phyloP scores from a whole-genome alignment of 2,329 filamentous ascomycete genomes.

The Epichloe sylvatica region DNA sequence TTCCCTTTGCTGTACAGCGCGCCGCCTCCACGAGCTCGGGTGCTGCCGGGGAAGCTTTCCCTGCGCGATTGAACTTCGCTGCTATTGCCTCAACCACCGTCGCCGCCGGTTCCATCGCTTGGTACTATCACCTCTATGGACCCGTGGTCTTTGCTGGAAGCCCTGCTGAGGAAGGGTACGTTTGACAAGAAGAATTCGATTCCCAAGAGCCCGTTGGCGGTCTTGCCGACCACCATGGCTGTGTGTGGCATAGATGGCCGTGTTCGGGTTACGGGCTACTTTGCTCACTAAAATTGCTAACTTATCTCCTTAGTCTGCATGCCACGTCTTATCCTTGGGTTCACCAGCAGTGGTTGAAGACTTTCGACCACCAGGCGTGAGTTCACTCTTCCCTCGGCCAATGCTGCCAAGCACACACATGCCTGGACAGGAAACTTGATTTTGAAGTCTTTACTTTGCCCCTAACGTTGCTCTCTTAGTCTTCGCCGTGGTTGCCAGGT shows the following conservation, averaged over 20 bases:
- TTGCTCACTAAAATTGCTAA: conserved; percentile 15
- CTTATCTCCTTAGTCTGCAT: conserved; percentile 55
- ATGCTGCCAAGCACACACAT: background rate
- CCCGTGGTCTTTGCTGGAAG: conserved; percentile 78
- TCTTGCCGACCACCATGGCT: background rate
- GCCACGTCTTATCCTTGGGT: conserved; percentile 90
- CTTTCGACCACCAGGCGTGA: conserved; percentile 94
- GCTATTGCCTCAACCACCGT: conserved; percentile 75
- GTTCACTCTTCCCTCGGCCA: conserved; percentile 17
- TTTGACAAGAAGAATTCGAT: conserved; percentile 15
- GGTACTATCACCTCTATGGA: conserved; percentile 96
- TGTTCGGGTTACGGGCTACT: conserved; percentile 6
- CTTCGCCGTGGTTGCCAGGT: conserved; percentile 99
- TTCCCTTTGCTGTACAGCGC: conserved; percentile 30
- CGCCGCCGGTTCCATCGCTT: conserved; percentile 79
- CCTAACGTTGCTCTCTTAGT: conserved; percentile 30
- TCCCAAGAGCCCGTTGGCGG: background rate
- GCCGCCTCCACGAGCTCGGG: conserved; percentile 60
- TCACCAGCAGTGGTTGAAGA: conserved; percentile 82
- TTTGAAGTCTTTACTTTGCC: background rate
- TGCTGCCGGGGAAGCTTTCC: conserved; percentile 56
- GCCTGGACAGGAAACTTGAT: background rate
- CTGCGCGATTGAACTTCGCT: conserved; percentile 73
- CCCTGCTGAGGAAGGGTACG: conserved; percentile 95
- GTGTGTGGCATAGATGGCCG: conserved; percentile 22